Conservation (phyloP, 257 asterid species). For the Osmanthus fragrans region DNA sequence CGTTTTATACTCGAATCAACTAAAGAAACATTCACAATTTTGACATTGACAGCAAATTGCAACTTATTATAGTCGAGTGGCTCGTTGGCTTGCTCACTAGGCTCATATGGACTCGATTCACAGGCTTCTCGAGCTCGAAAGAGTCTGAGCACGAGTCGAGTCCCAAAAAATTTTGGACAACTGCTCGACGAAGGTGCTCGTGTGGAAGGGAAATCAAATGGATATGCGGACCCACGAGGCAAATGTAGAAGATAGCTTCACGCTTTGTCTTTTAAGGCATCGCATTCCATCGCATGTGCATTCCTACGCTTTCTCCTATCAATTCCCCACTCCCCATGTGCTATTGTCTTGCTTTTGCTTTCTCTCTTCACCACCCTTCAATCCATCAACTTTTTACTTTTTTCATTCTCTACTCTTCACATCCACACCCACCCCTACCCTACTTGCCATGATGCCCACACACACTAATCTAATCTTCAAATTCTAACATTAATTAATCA, state of each 20-base stretch:
- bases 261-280: conserved; percentile 45
- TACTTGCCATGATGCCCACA: conserved; percentile 29
- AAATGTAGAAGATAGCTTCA: not conserved
- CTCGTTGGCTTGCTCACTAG: no score
- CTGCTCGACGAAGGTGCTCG: no score
- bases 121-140: no score
- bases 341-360: conserved; percentile 53
- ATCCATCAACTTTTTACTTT: conserved; percentile 6
- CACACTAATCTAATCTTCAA: not conserved
- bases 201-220: not conserved
- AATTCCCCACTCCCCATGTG: conserved; percentile 51
- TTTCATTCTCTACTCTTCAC: conserved; percentile 15
- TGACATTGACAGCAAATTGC: no score
- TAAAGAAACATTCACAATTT: not conserved
- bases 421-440: conserved; percentile 39
- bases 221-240: not conserved
- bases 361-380: conserved; percentile 30
- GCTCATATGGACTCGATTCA: no score
- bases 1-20: not conserved
- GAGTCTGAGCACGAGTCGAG: no score
- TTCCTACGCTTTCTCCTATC: conserved; percentile 33
- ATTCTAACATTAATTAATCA: not conserved
- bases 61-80: no score
- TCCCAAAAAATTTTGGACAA: no score
- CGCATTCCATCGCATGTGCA: conserved; percentile 45